Conservation (phyloP, 2,329 filamentous ascomycete genomes). For the Rhinocladiella similis region DNA sequence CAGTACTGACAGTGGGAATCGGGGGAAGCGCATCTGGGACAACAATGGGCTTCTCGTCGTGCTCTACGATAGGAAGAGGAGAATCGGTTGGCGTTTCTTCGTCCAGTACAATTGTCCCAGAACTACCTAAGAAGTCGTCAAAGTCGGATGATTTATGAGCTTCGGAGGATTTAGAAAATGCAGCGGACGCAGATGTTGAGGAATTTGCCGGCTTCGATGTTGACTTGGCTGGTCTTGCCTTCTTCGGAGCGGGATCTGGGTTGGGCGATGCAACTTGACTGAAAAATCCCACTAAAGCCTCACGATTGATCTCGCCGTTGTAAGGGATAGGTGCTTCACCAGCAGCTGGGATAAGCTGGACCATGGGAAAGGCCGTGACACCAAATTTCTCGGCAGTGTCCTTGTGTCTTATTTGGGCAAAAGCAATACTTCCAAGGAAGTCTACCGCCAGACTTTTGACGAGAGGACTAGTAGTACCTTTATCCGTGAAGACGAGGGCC, state of each 20-base stretch:
- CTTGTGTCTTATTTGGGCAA: constrained; percentile 83
- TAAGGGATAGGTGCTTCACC: constrained; percentile 70
- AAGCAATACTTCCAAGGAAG: constrained; percentile 74
- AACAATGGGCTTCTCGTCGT: constrained; percentile 45
- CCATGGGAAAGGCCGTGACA: constrained; percentile 73
- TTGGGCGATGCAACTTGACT: constrained; percentile 77
- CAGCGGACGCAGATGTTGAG: constrained; percentile 47
- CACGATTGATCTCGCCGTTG: constrained; percentile 82
- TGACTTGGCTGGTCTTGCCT: constrained; percentile 33
- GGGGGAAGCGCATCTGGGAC: constrained; percentile 60
- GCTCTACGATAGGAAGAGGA: constrained; percentile 50
- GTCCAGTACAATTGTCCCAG: constrained; percentile 53
- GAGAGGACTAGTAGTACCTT: constrained; percentile 81
- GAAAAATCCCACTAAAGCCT: constrained; percentile 77
- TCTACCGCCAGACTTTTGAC: constrained; percentile 86
- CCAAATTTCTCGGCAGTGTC: constrained; percentile 73
- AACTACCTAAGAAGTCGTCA: constrained; percentile 47
- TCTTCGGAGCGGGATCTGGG: constrained; percentile 64
- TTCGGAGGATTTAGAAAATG: constrained; percentile 52
- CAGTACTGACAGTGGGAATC: constrained; percentile 65
- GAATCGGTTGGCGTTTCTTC: constrained; percentile 54
- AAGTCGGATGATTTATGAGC: constrained; percentile 53
- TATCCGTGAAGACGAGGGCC: constrained; percentile 89
- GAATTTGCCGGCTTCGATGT: constrained; percentile 34
- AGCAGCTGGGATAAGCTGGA: constrained; percentile 75